Evolutionary conservation across 805 yeast species (phyloP), one percentile per base, ranked within the genome.

Genomic region (Yarrowia phangngaensis): DNA sequence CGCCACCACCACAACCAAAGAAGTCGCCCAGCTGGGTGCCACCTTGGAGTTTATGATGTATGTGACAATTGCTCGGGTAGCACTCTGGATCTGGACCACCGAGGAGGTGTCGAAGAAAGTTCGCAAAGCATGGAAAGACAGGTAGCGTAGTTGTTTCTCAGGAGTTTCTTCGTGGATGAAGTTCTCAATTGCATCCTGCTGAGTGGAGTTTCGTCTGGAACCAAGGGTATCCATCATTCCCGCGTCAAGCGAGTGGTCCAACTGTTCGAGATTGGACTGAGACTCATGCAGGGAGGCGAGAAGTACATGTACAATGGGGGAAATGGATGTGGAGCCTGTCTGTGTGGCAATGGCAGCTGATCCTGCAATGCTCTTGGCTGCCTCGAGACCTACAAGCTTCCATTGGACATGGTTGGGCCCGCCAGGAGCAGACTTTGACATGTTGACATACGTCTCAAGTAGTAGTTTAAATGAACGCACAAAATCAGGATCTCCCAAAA

Each of bases 71-170:
- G 78, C 72, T 15, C 65, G 67, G 0, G 87, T 75, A 13, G 84
- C 72, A 16, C 71, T 63, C 29, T 74, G 70, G 29, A 88, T 69
- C 61, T 83, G 88, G 28, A 72, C 72, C 4, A 80, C 68, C 33
- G 79, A 75, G 2, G 75, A 67, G 1, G 92, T 77, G 56, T 78
- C 78, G 61, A 85, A 87, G 50, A 79, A 74, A 1, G 77, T 62
- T 43, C 73, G 73, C 54, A 89, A 67, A 0, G 85, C 73, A 7
- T 60, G 53, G 19, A 63, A 15, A 8, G 60, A 49, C 17, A 40
- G 30, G 26, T 52, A 11, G 26, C 51, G 48, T 16, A 52, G 24
- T 35, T 26, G 43, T 7, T 31, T 45, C 13, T 33, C 50, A 22
- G 35, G 35, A 16, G 35, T 26, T 11, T 38, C 45, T 14, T 30